Conservation (phyloP, 495 filamentous ascomycete genomes). For the Penicillium angulare region DNA sequence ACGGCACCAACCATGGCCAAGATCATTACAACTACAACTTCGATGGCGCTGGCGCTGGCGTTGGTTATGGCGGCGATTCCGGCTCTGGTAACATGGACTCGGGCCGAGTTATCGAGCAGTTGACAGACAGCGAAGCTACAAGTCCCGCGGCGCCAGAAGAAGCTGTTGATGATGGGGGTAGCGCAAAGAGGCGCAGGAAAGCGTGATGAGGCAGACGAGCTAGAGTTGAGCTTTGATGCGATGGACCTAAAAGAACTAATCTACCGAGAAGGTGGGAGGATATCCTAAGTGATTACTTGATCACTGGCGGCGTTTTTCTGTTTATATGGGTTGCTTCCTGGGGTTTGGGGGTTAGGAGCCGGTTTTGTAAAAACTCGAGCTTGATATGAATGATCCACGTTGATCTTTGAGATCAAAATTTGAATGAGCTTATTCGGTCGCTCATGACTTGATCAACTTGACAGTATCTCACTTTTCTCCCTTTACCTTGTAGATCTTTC, state of each 20-base stretch:
- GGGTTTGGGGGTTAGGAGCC: too few relatives aligned
- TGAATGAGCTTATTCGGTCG: too few relatives aligned
- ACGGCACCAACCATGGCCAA: conserved; percentile 22
- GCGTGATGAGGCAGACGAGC: conserved; percentile 19
- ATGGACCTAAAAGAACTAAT: not conserved
- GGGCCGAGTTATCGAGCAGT: conserved; percentile 41
- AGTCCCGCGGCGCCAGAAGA: conserved; percentile 41
- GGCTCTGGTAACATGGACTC: conserved; percentile 20
- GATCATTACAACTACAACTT: conserved; percentile 32
- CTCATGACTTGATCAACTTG: too few relatives aligned
- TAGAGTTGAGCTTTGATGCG: not conserved
- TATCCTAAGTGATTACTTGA: too few relatives aligned
- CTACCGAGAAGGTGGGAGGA: not conserved
- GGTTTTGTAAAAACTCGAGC: too few relatives aligned
- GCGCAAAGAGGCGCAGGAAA: conserved; percentile 39
- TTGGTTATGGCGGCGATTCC: conserved; percentile 24
- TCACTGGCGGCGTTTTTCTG: too few relatives aligned
- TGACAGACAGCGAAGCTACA: conserved; percentile 49
- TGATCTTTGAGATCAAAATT: too few relatives aligned
- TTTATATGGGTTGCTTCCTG: too few relatives aligned
- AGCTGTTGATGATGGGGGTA: conserved; percentile 21
- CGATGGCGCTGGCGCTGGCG: conserved; percentile 27
- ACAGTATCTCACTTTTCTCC: too few relatives aligned
- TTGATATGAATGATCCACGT: too few relatives aligned
- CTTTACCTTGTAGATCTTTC: too few relatives aligned